A percentile compares a stretch with the other conserved stretches of the same genome.
phyloP scores from a whole-genome alignment of 2,329 filamentous ascomycete genomes.

The Colletotrichum echinochloae region DNA sequence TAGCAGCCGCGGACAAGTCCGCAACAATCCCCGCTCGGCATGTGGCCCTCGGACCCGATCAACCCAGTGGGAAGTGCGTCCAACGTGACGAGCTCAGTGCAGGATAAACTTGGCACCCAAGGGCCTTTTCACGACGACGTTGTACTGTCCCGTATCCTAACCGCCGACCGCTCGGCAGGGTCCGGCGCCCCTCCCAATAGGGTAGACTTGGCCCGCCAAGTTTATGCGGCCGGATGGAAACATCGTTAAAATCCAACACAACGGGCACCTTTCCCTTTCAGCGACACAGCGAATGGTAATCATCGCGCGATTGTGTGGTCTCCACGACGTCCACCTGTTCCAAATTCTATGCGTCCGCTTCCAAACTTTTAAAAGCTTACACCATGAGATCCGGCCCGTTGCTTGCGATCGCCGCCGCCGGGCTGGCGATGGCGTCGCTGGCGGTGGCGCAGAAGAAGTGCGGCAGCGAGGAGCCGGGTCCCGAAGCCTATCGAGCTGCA shows the following conservation, averaged over 20 bases:
- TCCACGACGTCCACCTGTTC: background rate
- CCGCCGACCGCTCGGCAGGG: background rate
- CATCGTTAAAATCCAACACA: conserved; percentile 18
- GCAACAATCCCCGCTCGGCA: background rate
- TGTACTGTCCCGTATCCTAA: background rate
- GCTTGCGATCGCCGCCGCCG: background rate
- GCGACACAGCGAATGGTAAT: background rate
- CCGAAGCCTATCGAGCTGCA: conserved; percentile 11
- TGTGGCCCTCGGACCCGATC: background rate
- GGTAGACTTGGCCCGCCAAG: background rate
- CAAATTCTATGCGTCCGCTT: no score
- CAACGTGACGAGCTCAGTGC: background rate
- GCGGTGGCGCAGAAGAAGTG: background rate
- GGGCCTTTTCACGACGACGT: background rate
- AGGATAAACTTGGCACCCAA: background rate
- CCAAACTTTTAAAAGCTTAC: no score
- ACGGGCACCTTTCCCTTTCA: conserved; percentile 29
- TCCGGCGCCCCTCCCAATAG: background rate
- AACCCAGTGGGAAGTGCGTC: background rate
- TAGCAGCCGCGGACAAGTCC: background rate
- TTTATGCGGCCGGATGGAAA: conserved; percentile 5
- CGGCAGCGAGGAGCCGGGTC: background rate
- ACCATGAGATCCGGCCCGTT: conserved; percentile 1
- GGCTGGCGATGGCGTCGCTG: background rate
- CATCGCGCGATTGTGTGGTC: background rate